Evolutionary conservation across 2,329 filamentous ascomycete species (phyloP), one percentile per base, ranked within the genome.

Genomic region (Claviceps sp.): DNA sequence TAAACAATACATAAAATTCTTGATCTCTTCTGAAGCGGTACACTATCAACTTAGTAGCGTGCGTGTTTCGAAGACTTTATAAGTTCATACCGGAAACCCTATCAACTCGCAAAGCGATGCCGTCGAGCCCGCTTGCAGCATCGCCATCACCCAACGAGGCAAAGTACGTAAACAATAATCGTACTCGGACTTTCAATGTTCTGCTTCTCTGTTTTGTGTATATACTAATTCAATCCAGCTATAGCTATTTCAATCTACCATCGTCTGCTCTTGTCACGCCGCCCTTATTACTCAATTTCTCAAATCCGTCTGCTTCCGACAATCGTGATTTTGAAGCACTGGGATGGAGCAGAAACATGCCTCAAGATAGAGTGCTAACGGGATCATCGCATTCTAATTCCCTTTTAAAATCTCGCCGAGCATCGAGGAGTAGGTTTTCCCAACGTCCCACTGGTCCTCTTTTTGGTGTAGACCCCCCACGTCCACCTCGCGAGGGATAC

Each of bases 401-500:
- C 34, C 34, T 46, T 5, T 41, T 34, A 0, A 47, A 58, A 1
- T 50, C 56, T 36, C 49, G 16, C 18, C 50, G 13, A 40, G 6
- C 18, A 20, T 16, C 37, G 7, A 47, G 37, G 11, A 22, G 24
- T 11, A 22, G 36, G 3, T 41, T 14, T 55, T 58, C 16, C 51
- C 54, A 49, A 18, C 51, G 16, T 14, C 49, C 30, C 13, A 46
- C 53, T n/a, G 38, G 40, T 16, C 22, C 56, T 24, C 53, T 51
- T 6, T 67, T 62, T 18, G 63, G 61, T 16, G 61, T 75, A 30
- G 77, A 81, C 52, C 78, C 78, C 2, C 78, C 78, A 24, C 72
- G 78, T 2, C 71, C 74, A n/a, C 65, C 78, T 50, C 73, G 65
- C 48, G 70, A 74, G 45, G 77, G 78, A 42, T 70, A 65, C 59